Evolutionary conservation across 2,329 filamentous ascomycete genomes (phyloP).

Genomic region (Colletotrichum tropicicola): DNA sequence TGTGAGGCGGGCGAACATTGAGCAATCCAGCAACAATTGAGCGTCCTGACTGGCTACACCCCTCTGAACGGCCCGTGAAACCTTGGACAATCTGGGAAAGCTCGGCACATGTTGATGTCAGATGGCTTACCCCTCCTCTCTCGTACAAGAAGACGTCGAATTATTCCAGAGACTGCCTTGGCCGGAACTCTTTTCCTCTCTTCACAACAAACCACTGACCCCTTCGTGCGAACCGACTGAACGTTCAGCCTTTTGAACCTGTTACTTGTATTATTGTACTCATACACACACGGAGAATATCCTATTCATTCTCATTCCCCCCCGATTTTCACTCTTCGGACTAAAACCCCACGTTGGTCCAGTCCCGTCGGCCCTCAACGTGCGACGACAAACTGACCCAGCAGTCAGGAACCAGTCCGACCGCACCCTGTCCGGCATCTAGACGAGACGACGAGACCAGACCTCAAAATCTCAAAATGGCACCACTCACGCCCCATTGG

Average conservation of each 20-base stretch:
- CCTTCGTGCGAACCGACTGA: neutral
- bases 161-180: slow-evolving; percentile 3
- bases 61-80: slow-evolving; percentile 14
- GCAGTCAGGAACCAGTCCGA: slow-evolving; percentile 5
- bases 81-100: slow-evolving; percentile 23
- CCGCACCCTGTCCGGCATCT: neutral
- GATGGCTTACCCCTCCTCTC: slow-evolving; percentile 22
- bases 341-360: slow-evolving; percentile 8
- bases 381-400: slow-evolving; percentile 20
- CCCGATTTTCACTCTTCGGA: neutral
- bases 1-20: slow-evolving; percentile 22
- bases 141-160: slow-evolving; percentile 19
- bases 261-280: slow-evolving; percentile 1
- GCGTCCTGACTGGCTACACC: slow-evolving; percentile 5
- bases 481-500: slow-evolving; percentile 68
- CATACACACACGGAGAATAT: neutral
- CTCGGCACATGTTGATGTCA: slow-evolving; percentile 29
- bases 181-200: neutral
- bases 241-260: neutral
- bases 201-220: neutral
- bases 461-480: slow-evolving; percentile 48
- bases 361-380: slow-evolving; percentile 1
- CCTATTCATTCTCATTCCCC: neutral
- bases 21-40: slow-evolving; percentile 15
- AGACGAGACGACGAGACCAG: slow-evolving; percentile 14